Conservation (phyloP, 768 basidiomycete genomes). For the Russula foetens region DNA sequence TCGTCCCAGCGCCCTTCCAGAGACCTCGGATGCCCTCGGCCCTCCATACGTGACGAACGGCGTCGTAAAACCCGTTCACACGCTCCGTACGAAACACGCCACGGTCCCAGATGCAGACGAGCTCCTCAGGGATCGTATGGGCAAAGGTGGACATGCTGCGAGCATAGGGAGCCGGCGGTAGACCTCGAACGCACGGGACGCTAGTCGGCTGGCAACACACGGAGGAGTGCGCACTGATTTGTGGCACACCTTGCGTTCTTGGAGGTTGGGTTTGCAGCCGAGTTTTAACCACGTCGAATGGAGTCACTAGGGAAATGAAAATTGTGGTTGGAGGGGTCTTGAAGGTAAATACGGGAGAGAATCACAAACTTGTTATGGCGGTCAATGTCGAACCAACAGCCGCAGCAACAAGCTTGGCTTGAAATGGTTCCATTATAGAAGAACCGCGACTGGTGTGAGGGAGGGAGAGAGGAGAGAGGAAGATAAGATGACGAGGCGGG, state of each 20-base stretch:
- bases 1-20: slow-evolving; percentile 94
- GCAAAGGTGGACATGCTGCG: slow-evolving; percentile 71
- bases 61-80: slow-evolving; percentile 81
- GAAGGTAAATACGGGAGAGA: background rate
- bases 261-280: slow-evolving; percentile 89
- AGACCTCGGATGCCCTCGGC: slow-evolving; percentile 79
- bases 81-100: slow-evolving; percentile 63
- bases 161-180: slow-evolving; percentile 43
- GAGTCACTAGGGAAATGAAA: slow-evolving; percentile 67
- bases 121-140: slow-evolving; percentile 47
- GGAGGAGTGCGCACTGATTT: slow-evolving; percentile 47
- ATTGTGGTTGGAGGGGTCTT: background rate
- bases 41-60: slow-evolving; percentile 68
- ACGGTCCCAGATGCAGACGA: slow-evolving; percentile 76
- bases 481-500: background rate
- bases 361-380: slow-evolving; percentile 64
- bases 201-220: slow-evolving; percentile 61
- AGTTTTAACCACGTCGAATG: slow-evolving; percentile 97
- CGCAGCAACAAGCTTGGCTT: slow-evolving; percentile 75
- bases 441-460: background rate
- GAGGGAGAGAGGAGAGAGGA: background rate
- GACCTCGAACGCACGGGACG: slow-evolving; percentile 20
- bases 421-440: slow-evolving; percentile 56
- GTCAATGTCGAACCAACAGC: slow-evolving; percentile 75
- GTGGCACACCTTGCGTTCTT: slow-evolving; percentile 31